Percentiles rank a stretch among this genome's conserved stretches.
phyloP scores from a whole-genome alignment of 2,329 filamentous ascomycete genomes.

The Pseudocercospora macadamiae region DNA sequence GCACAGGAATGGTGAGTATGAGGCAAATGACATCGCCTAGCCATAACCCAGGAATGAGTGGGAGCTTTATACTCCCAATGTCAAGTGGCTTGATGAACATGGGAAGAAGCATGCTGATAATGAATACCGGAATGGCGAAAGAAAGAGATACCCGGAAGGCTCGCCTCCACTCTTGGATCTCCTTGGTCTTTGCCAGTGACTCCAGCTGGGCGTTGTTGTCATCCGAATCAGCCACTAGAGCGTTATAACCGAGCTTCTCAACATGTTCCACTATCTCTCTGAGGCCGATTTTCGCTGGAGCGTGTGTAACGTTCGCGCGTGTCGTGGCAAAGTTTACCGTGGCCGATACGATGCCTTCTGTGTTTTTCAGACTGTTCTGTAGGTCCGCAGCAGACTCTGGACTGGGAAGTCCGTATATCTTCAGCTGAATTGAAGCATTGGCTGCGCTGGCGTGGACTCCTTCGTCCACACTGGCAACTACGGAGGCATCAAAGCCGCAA shows the following conservation, averaged over 20 bases:
- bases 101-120: conserved; percentile 91
- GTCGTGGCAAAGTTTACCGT: conserved; percentile 74
- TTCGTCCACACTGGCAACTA: conserved; percentile 72
- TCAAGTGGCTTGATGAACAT: conserved; percentile 79
- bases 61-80: conserved; percentile 68
- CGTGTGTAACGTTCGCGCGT: conserved; percentile 73
- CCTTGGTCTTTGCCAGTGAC: conserved; percentile 91
- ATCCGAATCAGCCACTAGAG: conserved; percentile 84
- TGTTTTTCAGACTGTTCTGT: conserved; percentile 66
- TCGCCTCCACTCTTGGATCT: conserved; percentile 88
- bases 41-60: conserved; percentile 74
- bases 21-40: conserved; percentile 87
- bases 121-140: conserved; percentile 87
- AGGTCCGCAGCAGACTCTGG: conserved; percentile 71
- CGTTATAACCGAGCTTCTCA: conserved; percentile 83
- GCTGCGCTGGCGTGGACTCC: conserved; percentile 59
- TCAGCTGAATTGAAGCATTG: conserved; percentile 72
- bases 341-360: conserved; percentile 74
- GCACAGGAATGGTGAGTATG: conserved; percentile 83
- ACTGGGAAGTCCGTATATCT: conserved; percentile 78
- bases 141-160: conserved; percentile 76
- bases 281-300: conserved; percentile 73
- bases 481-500: conserved; percentile 79
- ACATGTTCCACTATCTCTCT: conserved; percentile 80
- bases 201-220: conserved; percentile 97